phyloP scores from a whole-genome alignment of 306 rosid species.

The Corylus americana region DNA sequence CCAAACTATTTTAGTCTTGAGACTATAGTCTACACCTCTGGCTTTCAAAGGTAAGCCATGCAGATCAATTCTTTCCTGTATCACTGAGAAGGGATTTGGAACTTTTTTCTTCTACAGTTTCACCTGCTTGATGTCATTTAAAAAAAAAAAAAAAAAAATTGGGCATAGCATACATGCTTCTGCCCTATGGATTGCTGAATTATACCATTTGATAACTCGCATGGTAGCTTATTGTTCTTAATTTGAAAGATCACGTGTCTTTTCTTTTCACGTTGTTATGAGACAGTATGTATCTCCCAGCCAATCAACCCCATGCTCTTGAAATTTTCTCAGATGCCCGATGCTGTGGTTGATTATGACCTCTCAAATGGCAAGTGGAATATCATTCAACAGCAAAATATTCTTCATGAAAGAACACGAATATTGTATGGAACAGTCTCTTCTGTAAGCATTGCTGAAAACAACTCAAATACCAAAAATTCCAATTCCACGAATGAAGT shows the following conservation, averaged over 20 bases:
- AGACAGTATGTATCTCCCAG: conserved; percentile 19
- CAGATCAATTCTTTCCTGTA: neutral
- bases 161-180: neutral
- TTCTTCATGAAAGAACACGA: conserved; percentile 81
- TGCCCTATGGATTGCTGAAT: neutral
- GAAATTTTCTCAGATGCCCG: conserved; percentile 80
- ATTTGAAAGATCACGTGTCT: neutral
- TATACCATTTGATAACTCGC: neutral
- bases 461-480: conserved; percentile 33
- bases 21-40: neutral
- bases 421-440: conserved; percentile 72
- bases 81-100: neutral
- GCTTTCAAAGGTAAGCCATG: neutral
- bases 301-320: conserved; percentile 20
- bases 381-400: conserved; percentile 90
- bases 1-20: neutral
- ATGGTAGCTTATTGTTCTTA: neutral
- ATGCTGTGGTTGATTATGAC: conserved; percentile 95
- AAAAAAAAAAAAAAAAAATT: neutral
- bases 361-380: conserved; percentile 75
- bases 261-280: neutral
- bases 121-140: neutral
- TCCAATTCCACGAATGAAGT: conserved; percentile 39
- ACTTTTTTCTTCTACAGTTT: neutral
- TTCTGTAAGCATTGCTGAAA: conserved; percentile 43